phyloP scores from a whole-genome alignment of 768 basidiomycete species.

The Xerocomellus amylosporus region DNA sequence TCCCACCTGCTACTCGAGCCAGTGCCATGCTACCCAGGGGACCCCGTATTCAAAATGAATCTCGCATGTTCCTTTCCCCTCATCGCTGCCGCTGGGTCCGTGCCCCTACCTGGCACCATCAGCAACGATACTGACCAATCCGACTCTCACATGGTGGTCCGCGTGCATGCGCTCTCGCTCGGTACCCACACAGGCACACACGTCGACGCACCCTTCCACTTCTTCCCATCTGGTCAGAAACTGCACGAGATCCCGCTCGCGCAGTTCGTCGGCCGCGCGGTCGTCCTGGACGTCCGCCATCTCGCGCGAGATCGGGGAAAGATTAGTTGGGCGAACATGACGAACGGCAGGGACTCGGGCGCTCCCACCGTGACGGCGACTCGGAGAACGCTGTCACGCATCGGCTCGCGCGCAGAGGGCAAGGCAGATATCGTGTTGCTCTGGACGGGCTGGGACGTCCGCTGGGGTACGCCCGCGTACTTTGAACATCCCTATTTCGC shows the following conservation, averaged over 20 bases:
- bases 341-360: not conserved
- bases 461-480: constrained; percentile 52
- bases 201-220: constrained; percentile 76
- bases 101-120: constrained; percentile 14
- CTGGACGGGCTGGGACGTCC: constrained; percentile 64
- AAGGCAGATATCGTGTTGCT: constrained; percentile 48
- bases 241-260: constrained; percentile 57
- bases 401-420: constrained; percentile 26
- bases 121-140: not conserved
- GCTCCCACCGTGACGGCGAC: not conserved
- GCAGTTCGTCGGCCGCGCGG: constrained; percentile 52
- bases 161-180: constrained; percentile 42
- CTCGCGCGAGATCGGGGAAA: constrained; percentile 39
- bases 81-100: not conserved
- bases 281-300: constrained; percentile 53
- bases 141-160: constrained; percentile 16
- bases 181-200: constrained; percentile 78
- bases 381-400: constrained; percentile 7
- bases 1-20: constrained; percentile 24
- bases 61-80: constrained; percentile 20
- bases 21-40: constrained; percentile 29
- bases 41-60: constrained; percentile 22
- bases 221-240: constrained; percentile 53
- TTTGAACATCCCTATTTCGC: constrained; percentile 64
- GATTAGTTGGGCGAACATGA: constrained; percentile 51